A percentile compares a stretch with the other conserved stretches of the same genome.
Conservation (phyloP, 345 rosid species). For the Camelina neglecta region DNA sequence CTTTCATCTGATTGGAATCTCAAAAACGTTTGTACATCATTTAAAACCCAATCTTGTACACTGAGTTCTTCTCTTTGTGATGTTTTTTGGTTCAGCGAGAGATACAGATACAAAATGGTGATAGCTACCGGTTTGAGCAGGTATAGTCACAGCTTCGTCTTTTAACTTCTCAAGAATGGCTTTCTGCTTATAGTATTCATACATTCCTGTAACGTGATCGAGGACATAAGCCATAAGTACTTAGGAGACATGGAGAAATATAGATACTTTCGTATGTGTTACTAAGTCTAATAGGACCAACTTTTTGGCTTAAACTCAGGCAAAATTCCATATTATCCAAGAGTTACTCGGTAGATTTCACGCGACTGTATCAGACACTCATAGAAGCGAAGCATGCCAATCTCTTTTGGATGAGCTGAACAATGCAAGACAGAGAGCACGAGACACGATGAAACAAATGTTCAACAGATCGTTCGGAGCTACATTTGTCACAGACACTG, state of each 20-base stretch:
- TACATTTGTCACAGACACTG: constrained; percentile 86
- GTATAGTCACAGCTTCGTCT: constrained; percentile 43
- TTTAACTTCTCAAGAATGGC: neutral
- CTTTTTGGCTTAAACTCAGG: constrained; percentile 51
- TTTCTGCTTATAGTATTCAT: neutral
- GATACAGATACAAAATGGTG: constrained; percentile 74
- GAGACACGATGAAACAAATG: constrained; percentile 77
- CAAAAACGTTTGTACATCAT: neutral
- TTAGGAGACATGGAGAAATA: neutral
- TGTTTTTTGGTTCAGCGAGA: constrained; percentile 68
- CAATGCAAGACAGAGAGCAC: constrained; percentile 73
- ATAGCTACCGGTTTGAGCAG: constrained; percentile 88
- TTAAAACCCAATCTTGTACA: neutral
- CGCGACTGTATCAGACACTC: constrained; percentile 53
- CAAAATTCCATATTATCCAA: constrained; percentile 90
- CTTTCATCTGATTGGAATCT: constrained; percentile 16
- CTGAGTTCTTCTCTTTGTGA: constrained; percentile 26
- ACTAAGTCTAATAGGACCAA: neutral
- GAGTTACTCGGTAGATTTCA: constrained; percentile 90
- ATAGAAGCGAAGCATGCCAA: constrained; percentile 58
- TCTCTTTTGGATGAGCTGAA: constrained; percentile 74
- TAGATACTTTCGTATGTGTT: constrained; percentile 5
- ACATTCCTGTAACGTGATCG: neutral
- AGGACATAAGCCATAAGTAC: neutral
- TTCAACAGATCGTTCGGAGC: constrained; percentile 96